A percentile compares a stretch with the other conserved stretches of the same genome.
Conservation (phyloP, 306 rosid species). For the Inga oerstediana region DNA sequence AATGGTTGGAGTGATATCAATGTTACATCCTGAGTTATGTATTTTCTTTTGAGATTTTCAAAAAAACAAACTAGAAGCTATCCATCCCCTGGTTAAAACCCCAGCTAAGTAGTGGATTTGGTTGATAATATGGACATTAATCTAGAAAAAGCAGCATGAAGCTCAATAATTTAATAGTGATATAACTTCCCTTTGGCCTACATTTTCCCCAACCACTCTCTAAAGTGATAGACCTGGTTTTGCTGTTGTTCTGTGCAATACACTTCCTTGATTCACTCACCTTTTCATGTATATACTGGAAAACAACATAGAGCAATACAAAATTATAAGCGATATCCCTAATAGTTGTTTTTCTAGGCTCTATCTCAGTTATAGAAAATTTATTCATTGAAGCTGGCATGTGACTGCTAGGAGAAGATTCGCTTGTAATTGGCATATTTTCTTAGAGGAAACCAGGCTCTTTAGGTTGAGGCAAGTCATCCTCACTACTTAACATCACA, state of each 20-base stretch:
- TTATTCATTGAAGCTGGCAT: neutral
- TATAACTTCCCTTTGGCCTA: neutral
- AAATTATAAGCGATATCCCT: neutral
- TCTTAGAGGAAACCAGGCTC: slow-evolving; percentile 37
- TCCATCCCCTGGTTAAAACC: neutral
- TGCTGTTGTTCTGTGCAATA: neutral
- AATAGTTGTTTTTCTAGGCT: neutral
- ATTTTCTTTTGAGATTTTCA: neutral
- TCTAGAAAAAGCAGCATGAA: neutral
- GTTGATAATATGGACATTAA: neutral
- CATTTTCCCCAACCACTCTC: neutral
- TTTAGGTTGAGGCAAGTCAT: slow-evolving; percentile 42
- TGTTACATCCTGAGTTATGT: neutral
- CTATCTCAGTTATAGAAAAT: neutral
- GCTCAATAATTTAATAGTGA: neutral
- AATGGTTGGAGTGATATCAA: neutral
- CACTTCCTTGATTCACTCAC: neutral
- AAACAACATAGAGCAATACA: neutral
- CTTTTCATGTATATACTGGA: neutral
- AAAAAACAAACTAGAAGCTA: neutral
- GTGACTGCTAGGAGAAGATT: neutral
- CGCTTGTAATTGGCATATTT: neutral
- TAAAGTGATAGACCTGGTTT: neutral
- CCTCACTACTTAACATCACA: slow-evolving; percentile 45
- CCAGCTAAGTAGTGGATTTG: neutral